These are phyloP conservation scores for Colletotrichum tofieldiae DNA, from an alignment of 2,329 filamentous ascomycete species.

Conservation along the genomic window DNA sequence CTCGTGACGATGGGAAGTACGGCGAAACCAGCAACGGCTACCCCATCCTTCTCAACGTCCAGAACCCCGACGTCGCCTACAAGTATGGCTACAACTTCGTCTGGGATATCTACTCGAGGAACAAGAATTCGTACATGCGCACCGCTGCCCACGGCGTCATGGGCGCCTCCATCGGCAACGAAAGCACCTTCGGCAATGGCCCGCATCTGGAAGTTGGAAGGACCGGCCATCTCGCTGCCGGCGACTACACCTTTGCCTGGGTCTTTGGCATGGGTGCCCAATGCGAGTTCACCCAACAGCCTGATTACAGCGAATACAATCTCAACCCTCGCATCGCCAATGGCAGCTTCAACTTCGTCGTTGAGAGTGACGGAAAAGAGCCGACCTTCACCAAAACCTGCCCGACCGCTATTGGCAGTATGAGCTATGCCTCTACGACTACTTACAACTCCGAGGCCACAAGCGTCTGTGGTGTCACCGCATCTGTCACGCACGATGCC, in stretches of 20 bases:
- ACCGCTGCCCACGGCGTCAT: slow-evolving; percentile 38
- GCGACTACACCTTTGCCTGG: slow-evolving; percentile 41
- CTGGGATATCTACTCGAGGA: slow-evolving; percentile 40
- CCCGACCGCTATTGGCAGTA: slow-evolving; percentile 33
- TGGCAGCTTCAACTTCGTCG: slow-evolving; percentile 40
- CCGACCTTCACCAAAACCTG: slow-evolving; percentile 41
- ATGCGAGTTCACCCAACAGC: slow-evolving; percentile 40
- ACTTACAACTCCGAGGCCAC: slow-evolving; percentile 40
- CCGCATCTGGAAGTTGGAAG: slow-evolving; percentile 37
- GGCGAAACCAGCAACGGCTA: slow-evolving; percentile 37
- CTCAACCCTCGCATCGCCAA: slow-evolving; percentile 40
- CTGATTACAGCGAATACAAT: slow-evolving; percentile 40
- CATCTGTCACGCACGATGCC: slow-evolving; percentile 36
- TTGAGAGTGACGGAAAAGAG: slow-evolving; percentile 34
- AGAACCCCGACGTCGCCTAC: slow-evolving; percentile 41
- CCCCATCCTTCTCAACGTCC: slow-evolving; percentile 39
- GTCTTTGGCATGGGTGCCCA: slow-evolving; percentile 39
- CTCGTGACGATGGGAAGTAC: slow-evolving; percentile 38
- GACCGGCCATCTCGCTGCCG: slow-evolving; percentile 37
- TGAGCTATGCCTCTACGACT: slow-evolving; percentile 40
- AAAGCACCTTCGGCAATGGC: slow-evolving; percentile 33
- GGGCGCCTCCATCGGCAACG: slow-evolving; percentile 37
- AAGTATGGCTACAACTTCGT: slow-evolving; percentile 41
- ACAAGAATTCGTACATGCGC: slow-evolving; percentile 37
- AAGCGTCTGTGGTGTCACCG: slow-evolving; percentile 41